Evolutionary conservation across 2,329 filamentous ascomycete genomes (phyloP), one percentile per base, ranked within the genome.

Genomic region (Dactylellina drechsleri): DNA sequence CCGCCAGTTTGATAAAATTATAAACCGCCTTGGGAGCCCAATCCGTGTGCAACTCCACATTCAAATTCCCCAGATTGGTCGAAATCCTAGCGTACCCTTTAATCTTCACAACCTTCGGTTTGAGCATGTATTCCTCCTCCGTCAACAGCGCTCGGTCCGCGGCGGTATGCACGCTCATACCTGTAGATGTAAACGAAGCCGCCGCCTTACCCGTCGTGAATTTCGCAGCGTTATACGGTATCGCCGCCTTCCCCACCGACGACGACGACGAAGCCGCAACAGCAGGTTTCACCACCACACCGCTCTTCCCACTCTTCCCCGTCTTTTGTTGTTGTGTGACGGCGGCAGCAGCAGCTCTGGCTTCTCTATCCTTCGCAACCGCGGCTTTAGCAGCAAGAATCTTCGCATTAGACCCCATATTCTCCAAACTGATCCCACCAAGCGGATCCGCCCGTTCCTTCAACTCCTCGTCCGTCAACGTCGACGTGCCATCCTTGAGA

Each of bases 121-220:
- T 92, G 64, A 99, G 86, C 91, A 99, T 96, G 83, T 94, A 99
- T 81, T 98, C 93, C 83, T 99, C 95, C 77, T 97, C 93, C 0
- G 91, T 92, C 54, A 99, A 86, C 54, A 96, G 84, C 2, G 95
- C 94, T 64, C 93, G 87, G 80, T 96, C 92, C 78, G 88, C 91
- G 66, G 91, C 93, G 0, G 95, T 99, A 80, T 96, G 91, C 0
- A 93, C 93, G 0, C 94, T 97, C 60, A 99, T 83, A 4, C 95
- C 94, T 0, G 95, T 99, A 78, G 92, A 96, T 6, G 95, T 99
- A 82, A 98, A 96, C 76, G 92, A 96, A 6, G 94, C 94, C 0
- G 95, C 95, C 2, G 95, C 93, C 79, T 88, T 89, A 64, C 95
- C 95, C 0, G 92, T 97, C 0, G 95, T 98, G 82, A 97, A 92